These are phyloP conservation scores for Xylariaceae sp. DNA, from an alignment of 2,329 filamentous ascomycete species.

Conservation along the genomic window DNA sequence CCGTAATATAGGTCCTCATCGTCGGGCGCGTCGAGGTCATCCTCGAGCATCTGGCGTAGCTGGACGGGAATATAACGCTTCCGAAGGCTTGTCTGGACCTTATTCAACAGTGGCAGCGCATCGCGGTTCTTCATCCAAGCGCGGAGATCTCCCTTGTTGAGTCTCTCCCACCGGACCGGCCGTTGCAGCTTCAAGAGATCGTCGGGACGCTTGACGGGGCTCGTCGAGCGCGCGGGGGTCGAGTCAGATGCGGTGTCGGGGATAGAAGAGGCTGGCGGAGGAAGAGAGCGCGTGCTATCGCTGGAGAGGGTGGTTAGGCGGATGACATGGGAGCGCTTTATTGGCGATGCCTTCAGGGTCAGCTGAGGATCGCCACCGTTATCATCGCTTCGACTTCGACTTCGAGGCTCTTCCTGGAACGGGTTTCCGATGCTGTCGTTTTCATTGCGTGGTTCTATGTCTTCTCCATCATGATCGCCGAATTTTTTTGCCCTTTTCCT, in stretches of 20 bases:
- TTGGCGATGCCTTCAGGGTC: background rate
- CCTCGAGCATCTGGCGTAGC: background rate
- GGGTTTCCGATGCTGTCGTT: background rate
- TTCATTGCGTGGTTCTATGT: background rate
- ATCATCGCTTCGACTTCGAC: constrained; percentile 1
- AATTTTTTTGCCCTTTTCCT: background rate
- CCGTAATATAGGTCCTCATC: background rate
- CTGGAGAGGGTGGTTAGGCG: background rate
- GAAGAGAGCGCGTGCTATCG: background rate
- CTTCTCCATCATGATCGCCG: background rate
- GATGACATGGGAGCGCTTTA: no score
- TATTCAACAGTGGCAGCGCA: no score
- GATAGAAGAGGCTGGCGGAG: background rate
- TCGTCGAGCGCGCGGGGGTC: background rate
- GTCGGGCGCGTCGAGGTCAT: background rate
- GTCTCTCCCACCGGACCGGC: no score
- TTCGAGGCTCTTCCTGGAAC: background rate
- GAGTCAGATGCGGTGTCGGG: background rate
- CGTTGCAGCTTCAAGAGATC: no score
- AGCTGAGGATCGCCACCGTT: background rate
- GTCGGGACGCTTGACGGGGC: background rate
- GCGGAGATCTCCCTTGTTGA: no score
- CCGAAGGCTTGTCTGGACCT: background rate
- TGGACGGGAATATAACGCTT: background rate
- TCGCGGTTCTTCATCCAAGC: no score